These are phyloP conservation scores for Starmerella vitae DNA, from an alignment of 805 yeast genomes.

Conservation along the genomic window DNA sequence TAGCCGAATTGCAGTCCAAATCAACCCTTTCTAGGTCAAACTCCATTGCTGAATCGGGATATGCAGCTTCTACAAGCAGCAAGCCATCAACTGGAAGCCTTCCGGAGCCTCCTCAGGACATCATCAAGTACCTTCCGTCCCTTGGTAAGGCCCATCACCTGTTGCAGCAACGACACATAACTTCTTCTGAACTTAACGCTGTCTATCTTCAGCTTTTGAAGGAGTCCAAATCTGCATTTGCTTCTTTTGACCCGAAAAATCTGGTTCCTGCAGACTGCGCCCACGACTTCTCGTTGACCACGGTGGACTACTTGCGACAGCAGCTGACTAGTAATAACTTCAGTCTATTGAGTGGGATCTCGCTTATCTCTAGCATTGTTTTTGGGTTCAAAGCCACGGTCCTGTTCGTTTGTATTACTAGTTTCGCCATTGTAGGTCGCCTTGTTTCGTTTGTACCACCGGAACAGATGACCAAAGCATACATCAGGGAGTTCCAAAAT, in stretches of 20 bases:
- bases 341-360: not conserved
- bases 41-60: not conserved
- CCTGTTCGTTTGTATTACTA: not conserved
- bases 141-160: not conserved
- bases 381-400: constrained; percentile 1
- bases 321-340: not conserved
- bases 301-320: not conserved
- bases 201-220: not conserved
- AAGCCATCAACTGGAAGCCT: not conserved
- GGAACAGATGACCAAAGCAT: not conserved
- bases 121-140: not conserved
- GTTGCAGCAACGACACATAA: not conserved
- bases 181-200: too few species aligned
- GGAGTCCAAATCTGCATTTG: not conserved
- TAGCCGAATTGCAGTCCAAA: constrained; percentile 1
- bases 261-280: not conserved
- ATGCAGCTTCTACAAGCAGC: not conserved
- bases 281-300: not conserved
- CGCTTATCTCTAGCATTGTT: not conserved
- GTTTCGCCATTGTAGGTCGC: not conserved
- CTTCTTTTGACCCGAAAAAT: not conserved
- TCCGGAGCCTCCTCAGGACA: not conserved
- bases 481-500: not conserved
- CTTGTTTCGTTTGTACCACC: not conserved
- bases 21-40: not conserved